Conservation (phyloP, 495 filamentous ascomycete species). For the Penicillium manginii region DNA sequence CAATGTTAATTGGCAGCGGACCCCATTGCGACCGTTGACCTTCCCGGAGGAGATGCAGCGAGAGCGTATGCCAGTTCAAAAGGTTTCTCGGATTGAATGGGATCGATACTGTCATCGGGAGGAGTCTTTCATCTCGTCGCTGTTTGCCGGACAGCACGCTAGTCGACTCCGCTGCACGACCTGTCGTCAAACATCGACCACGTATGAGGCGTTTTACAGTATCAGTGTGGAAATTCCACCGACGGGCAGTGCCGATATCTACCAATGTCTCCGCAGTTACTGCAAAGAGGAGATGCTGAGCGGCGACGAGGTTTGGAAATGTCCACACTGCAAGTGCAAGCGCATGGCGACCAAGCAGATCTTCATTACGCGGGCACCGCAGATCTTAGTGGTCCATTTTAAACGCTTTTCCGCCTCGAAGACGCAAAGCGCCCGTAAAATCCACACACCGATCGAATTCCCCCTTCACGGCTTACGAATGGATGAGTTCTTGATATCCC, state of each 20-base stretch:
- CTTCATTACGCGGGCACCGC: slow-evolving; percentile 71
- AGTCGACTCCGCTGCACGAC: slow-evolving; percentile 65
- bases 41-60: slow-evolving; percentile 64
- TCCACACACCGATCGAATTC: slow-evolving; percentile 70
- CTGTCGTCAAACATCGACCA: slow-evolving; percentile 69
- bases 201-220: slow-evolving; percentile 72
- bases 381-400: slow-evolving; percentile 74
- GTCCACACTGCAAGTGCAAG: slow-evolving; percentile 68
- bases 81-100: slow-evolving; percentile 70
- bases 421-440: slow-evolving; percentile 61
- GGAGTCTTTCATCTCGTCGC: slow-evolving; percentile 65
- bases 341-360: slow-evolving; percentile 74
- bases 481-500: slow-evolving; percentile 57
- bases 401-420: slow-evolving; percentile 70
- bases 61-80: slow-evolving; percentile 62
- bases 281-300: slow-evolving; percentile 68
- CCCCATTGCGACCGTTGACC: slow-evolving; percentile 61
- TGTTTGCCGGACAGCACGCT: slow-evolving; percentile 74
- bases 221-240: slow-evolving; percentile 69
- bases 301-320: slow-evolving; percentile 73
- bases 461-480: slow-evolving; percentile 67
- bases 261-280: slow-evolving; percentile 69
- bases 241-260: slow-evolving; percentile 53
- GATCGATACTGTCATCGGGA: slow-evolving; percentile 69
- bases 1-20: slow-evolving; percentile 65